Conservation (phyloP, 495 filamentous ascomycete species). For the Rhizodiscina lignyota region DNA sequence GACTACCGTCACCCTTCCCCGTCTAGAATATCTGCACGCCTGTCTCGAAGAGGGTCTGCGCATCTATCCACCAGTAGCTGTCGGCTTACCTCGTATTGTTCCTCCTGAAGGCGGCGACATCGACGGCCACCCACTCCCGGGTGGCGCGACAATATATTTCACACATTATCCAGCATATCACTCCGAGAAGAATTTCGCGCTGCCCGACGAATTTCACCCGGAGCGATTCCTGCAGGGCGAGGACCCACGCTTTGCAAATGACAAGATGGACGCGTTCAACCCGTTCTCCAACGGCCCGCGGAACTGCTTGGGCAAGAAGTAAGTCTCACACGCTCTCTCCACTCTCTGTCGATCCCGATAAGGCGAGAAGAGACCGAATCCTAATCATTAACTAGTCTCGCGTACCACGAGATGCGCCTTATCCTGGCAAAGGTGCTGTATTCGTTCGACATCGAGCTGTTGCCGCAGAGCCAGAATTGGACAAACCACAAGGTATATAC, state of each 20-base stretch:
- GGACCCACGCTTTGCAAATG: constrained; percentile 10
- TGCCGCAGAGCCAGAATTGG: constrained; percentile 17
- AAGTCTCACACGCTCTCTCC: no score
- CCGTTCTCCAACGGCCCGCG: constrained; percentile 16
- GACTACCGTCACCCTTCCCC: constrained; percentile 21
- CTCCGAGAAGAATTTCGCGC: constrained; percentile 25
- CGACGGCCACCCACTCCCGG: constrained; percentile 14
- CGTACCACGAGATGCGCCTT: constrained; percentile 21
- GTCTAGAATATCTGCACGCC: constrained; percentile 13
- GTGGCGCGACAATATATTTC: constrained; percentile 14
- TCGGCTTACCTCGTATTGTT: constrained; percentile 11
- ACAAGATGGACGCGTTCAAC: constrained; percentile 9
- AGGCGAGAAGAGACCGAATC: no score
- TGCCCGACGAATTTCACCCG: constrained; percentile 24
- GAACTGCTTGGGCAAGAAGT: constrained; percentile 17
- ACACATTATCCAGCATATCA: constrained; percentile 19
- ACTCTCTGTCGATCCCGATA: no score
- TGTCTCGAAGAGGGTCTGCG: constrained; percentile 7
- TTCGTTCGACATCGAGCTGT: constrained; percentile 17
- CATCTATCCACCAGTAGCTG: constrained; percentile 13
- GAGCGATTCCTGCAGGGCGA: constrained; percentile 29
- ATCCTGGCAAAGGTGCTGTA: constrained; percentile 16
- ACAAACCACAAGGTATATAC: constrained; percentile 12
- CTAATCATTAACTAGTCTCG: constrained; percentile 15
- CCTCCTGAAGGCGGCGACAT: constrained; percentile 14